Evolutionary conservation across 1,284 basidiomycete genomes (phyloP).

Genomic region (Ustilago tritici): DNA sequence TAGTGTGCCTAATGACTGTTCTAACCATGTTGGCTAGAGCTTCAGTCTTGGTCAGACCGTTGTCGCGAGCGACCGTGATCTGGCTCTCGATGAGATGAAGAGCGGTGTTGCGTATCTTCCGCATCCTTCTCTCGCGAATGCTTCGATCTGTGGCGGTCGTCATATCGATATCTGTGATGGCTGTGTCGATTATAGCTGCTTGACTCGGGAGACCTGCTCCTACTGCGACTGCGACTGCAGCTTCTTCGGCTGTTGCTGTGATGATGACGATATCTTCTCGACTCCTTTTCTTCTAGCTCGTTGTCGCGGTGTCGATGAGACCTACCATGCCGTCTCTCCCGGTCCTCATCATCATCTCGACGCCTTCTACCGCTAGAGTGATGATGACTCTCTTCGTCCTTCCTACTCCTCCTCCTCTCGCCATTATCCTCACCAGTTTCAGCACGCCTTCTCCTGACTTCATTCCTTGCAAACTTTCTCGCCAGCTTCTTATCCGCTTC

Average conservation of each 20-base stretch:
- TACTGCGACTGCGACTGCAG: conserved; percentile 15
- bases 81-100: conserved; percentile 9
- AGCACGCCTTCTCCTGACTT: conserved; percentile 33
- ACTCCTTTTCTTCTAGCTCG: conserved; percentile 11
- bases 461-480: conserved; percentile 48
- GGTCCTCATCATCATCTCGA: conserved; percentile 13
- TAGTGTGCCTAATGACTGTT: background rate
- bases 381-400: conserved; percentile 3
- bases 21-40: background rate
- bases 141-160: conserved; percentile 3
- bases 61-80: background rate
- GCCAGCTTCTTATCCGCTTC: conserved; percentile 56
- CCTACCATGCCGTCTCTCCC: conserved; percentile 7
- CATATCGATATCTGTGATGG: conserved; percentile 2
- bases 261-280: conserved; percentile 17
- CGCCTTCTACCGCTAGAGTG: conserved; percentile 19
- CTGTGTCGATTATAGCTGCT: conserved; percentile 13
- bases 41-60: background rate
- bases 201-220: conserved; percentile 28
- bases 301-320: conserved; percentile 16
- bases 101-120: background rate
- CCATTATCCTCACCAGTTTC: conserved; percentile 22
- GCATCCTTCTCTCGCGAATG: background rate
- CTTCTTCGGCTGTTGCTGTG: background rate
- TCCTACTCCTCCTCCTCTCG: conserved; percentile 18